Base-by-base conservation (phyloP, 140 eudicot genomes). In the Senecio squalidus region DNA sequence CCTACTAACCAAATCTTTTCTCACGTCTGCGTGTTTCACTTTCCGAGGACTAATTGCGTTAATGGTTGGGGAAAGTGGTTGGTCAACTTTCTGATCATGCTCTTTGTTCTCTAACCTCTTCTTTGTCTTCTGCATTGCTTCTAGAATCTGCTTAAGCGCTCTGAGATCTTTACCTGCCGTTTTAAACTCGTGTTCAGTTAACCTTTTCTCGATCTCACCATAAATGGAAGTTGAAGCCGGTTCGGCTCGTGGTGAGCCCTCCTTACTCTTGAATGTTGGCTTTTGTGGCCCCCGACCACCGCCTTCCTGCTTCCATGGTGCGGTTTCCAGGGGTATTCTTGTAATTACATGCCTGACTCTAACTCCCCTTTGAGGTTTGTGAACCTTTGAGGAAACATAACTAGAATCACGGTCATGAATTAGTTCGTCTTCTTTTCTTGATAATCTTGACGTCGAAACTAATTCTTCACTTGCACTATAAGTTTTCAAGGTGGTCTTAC, bases 91-190 rank as follows among this genome's bases (percentile, higher is more conserved):
- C 33, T 53, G 66, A 44, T 64, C 74, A 24, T 60, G 62, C 40
- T 79, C 82, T 65, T 60, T 62, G 43, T 58, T 53, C 67, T 80
- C 90, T 51, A 73, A 54, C 48, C 68, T 76, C 60, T 39, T 66
- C 68, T 79, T 84, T 21, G 84, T 78, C 66, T 64, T 81, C 68
- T 87, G 78, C 89, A 92, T 79, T 76, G 98, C 82, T 72, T 92
- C 98, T 47, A 84, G 90, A 55, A 82, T 92, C 76, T 87, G 98
- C 76, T 92, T 87, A 16, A 92, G 95, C 27, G 93, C 98, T 68
- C 96, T 77, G 66, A 84, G 92, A 76, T 92, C 96, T 78, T 81
- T 86, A 16, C 95, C 96, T 6, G 95, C 72, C 26, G 70, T 62
- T 71, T 66, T 77, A 71, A 70, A 92, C 58, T 80, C 95, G 10